A percentile compares a stretch with the other conserved stretches of the same genome.
These are phyloP conservation scores for Vitis hybrid DNA, from an alignment of 177 flowering plant genomes.

Conservation along the genomic window DNA sequence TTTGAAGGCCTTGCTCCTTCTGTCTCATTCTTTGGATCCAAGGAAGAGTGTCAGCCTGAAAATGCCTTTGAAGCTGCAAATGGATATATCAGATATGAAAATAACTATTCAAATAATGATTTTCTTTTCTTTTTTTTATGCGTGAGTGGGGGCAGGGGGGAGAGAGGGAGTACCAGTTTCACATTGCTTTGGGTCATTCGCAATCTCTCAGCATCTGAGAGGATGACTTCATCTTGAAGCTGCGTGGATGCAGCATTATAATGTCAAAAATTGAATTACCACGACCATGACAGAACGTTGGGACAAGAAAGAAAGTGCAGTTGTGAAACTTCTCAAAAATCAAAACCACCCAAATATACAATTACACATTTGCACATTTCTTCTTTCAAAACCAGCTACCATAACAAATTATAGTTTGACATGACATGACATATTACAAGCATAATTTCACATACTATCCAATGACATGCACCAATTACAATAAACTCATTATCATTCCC, in stretches of 20 bases:
- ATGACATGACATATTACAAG: no score
- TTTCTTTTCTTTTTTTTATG: neutral
- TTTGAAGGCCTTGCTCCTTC: constrained; percentile 89
- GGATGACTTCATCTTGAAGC: constrained; percentile 94
- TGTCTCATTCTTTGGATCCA: constrained; percentile 82
- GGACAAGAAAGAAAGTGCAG: neutral
- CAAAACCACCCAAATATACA: neutral
- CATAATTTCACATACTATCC: no score
- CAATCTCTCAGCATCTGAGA: constrained; percentile 89
- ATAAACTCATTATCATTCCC: no score
- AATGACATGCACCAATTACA: no score
- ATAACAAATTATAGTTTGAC: no score
- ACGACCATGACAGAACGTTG: neutral
- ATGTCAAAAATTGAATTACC: constrained; percentile 5
- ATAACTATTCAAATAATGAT: neutral
- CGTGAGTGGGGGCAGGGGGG: neutral
- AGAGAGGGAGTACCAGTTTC: constrained; percentile 60
- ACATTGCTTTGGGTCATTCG: constrained; percentile 83
- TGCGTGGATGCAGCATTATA: constrained; percentile 29
- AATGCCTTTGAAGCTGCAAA: constrained; percentile 91
- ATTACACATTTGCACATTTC: neutral
- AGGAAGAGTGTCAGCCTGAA: constrained; percentile 94
- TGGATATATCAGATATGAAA: neutral
- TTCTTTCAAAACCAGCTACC: neutral
- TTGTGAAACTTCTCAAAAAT: neutral